Base-by-base conservation (phyloP, 164 flowering plant species). In the grape (Vitis vinifera) region DNA sequence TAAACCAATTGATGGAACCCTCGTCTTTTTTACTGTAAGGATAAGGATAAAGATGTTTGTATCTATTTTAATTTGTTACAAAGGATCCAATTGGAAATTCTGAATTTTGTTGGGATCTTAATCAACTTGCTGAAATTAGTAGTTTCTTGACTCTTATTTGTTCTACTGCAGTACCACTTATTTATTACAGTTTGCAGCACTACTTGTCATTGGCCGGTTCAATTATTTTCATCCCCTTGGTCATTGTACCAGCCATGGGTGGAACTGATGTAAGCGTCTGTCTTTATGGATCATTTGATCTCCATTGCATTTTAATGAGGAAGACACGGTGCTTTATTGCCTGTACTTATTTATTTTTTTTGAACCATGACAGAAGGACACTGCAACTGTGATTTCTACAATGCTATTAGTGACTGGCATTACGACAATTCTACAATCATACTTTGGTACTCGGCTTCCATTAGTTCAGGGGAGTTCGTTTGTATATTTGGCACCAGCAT, bases 391-490 rank as follows among this genome's bases (percentile, higher is more conserved):
- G 58, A 86, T 94, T 77, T 94, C 97, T 10, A 92, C 98, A 56
- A 85, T 91, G 91, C 74, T 94, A 66, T 78, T 94, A 69, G 80
- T 94, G 15, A 83, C 97, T 71, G 98, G 98, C 63, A 57, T 89
- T 44, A 80, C 97, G 9, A 94, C 97, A 37, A 78, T 91, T 53
- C 71, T 94, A 66, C 94, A 94, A 66, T 85, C 90, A 53, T 89
- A 77, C 78, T 85, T 92, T 71, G 98, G 98, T 14, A 89, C 97
- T 19, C 87, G 98, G 15, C 92, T 94, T 71, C 98, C 98, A 51
- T 67, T 94, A 75, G 97, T 94, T 77, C 98, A 94, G 80, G 98
- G 98, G 60, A 89, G 97, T 78, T 94, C 98, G 13, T 94, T 94
- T 76, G 89, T 92, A 30, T 91, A 82, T 78, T 71, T 92, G 78